A percentile compares a stretch with the other conserved stretches of the same genome.
phyloP scores from a whole-genome alignment of 1,284 basidiomycete genomes.

The Pseudozyma tsukubaensis region DNA sequence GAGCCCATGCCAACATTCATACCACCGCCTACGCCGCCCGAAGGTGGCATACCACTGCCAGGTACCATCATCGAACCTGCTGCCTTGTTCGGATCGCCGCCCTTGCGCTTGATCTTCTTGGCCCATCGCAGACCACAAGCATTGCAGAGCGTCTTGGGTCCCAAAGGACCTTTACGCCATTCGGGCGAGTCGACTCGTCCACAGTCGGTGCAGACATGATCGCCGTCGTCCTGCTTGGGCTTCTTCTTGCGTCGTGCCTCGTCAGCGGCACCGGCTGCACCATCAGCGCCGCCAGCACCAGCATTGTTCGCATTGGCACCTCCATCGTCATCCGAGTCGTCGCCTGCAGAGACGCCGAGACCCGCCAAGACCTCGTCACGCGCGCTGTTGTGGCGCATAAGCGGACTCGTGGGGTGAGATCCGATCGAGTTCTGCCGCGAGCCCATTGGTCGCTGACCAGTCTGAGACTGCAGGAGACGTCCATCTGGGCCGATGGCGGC shows the following conservation, averaged over 20 bases:
- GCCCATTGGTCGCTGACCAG: slow-evolving; percentile 12
- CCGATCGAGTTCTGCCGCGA: slow-evolving; percentile 43
- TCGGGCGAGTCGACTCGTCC: slow-evolving; percentile 65
- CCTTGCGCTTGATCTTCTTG: slow-evolving; percentile 64
- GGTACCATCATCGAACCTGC: slow-evolving; percentile 35
- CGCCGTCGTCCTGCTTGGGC: slow-evolving; percentile 57
- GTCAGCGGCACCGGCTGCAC: slow-evolving; percentile 17
- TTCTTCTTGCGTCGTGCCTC: slow-evolving; percentile 55
- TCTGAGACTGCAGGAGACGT: slow-evolving; percentile 15
- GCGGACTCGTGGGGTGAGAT: slow-evolving; percentile 45
- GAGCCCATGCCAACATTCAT: slow-evolving; percentile 29
- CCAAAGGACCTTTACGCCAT: slow-evolving; percentile 66
- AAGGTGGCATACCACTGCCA: slow-evolving; percentile 25
- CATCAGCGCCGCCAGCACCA: slow-evolving; percentile 15
- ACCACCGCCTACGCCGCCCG: slow-evolving; percentile 14
- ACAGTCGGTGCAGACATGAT: slow-evolving; percentile 66
- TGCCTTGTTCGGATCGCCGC: slow-evolving; percentile 53
- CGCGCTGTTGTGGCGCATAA: slow-evolving; percentile 38
- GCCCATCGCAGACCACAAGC: slow-evolving; percentile 67
- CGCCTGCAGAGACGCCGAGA: slow-evolving; percentile 33
- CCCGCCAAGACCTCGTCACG: slow-evolving; percentile 39
- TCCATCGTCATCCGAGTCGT: slow-evolving; percentile 47
- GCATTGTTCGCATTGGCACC: slow-evolving; percentile 13
- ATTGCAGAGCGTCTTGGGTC: slow-evolving; percentile 64
- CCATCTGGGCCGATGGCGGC: slow-evolving; percentile 40